Evolutionary conservation across 331 rosid genomes (phyloP).

Genomic region (Dryas integrifolia): DNA sequence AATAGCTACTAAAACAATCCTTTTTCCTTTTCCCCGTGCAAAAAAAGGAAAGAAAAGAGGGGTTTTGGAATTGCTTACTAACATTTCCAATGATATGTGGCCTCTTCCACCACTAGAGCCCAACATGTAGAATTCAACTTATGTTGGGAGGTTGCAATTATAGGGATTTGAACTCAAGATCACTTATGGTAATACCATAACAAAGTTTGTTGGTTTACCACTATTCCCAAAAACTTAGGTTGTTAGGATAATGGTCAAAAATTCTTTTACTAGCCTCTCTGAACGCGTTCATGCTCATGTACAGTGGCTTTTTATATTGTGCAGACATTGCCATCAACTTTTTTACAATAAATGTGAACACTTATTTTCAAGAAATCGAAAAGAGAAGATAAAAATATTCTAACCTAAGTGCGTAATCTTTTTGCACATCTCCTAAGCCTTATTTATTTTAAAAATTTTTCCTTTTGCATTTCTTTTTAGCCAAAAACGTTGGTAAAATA

Average conservation of each 20-base stretch:
- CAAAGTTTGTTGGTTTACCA: background rate
- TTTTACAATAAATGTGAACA: too few species aligned
- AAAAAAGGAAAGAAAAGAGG: background rate
- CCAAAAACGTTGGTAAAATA: too few species aligned
- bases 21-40: background rate
- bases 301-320: too few species aligned
- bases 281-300: too few species aligned
- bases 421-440: too few species aligned
- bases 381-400: too few species aligned
- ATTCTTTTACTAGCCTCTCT: background rate
- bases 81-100: background rate
- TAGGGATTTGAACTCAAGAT: background rate
- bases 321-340: too few species aligned
- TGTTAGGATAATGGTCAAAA: background rate
- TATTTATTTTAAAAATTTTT: too few species aligned
- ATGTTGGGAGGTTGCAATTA: constrained; percentile 1
- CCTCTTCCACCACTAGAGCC: background rate
- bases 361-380: too few species aligned
- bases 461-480: too few species aligned
- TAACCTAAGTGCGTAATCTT: too few species aligned
- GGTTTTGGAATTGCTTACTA: background rate
- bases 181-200: background rate
- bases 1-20: background rate
- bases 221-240: background rate
- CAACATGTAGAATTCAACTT: background rate